A percentile compares a stretch with the other conserved stretches of the same genome.
These are phyloP conservation scores for Ophiostoma ips DNA, from an alignment of 2,329 filamentous ascomycete genomes.

Conservation along the genomic window DNA sequence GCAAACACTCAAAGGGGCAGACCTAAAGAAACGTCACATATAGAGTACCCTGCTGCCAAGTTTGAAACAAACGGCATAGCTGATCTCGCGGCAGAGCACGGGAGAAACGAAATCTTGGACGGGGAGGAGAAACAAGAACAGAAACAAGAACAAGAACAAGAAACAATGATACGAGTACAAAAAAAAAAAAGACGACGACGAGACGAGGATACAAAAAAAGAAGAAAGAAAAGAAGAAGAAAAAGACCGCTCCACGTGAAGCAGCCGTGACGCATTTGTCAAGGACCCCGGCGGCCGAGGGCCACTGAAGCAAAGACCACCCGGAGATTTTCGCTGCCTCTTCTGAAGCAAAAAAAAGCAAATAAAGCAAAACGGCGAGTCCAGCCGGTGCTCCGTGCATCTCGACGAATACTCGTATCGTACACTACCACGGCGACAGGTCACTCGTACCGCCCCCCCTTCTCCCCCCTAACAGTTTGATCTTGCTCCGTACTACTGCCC, in stretches of 20 bases:
- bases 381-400: no score
- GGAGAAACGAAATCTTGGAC: neutral
- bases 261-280: no score
- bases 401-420: no score
- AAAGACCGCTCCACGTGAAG: neutral
- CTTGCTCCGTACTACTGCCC: neutral
- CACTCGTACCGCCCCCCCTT: no score
- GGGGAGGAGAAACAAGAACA: neutral
- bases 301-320: neutral
- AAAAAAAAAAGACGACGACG: neutral
- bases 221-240: neutral
- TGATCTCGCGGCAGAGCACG: neutral
- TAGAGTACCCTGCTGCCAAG: no score
- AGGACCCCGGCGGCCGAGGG: neutral
- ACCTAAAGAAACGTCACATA: neutral
- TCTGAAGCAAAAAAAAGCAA: neutral
- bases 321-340: neutral
- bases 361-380: no score
- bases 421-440: no score
- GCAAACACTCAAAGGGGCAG: neutral
- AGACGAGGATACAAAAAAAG: neutral
- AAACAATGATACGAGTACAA: neutral
- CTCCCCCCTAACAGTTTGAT: neutral
- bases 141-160: neutral
- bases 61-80: neutral